Evolutionary conservation across 208 protist genomes (phyloP), one percentile per base, ranked within the genome.

Genomic region (Lotmaria passim): DNA sequence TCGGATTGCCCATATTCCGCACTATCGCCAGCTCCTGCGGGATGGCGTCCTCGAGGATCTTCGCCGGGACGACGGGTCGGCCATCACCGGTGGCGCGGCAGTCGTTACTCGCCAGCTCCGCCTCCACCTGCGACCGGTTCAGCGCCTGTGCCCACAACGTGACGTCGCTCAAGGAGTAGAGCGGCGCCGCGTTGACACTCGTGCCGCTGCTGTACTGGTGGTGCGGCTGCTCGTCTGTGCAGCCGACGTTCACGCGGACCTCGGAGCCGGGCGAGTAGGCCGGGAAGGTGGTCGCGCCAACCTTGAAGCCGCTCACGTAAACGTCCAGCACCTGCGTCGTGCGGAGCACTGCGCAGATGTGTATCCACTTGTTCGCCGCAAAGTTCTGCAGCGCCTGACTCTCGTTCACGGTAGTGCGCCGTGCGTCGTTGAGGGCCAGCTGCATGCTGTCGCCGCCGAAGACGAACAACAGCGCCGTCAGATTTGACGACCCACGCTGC

Each of bases 61-160:
- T 91, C 6, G 70, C 26, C 44, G 61, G 51, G 31, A 41, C 19
- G 19, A 63, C 26, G 24, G 23, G 34, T 0, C 47, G 41, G 41
- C 38, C 39, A 17, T 24, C 30, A 26, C 28, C 39, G 26, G 26
- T n/a, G 2, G 62, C 59, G 34, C 74, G 34, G 57, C 57, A 30
- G 50, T 76, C 69, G n/a, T 36, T 39, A 52, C 46, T 62, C 17
- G 85, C 86, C 14, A 89, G 28, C 59, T 88, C 73, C 23, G 85
- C 86, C 69, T 91, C 82, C 30, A 96, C 84, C 70, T 96, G 85
- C 5, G 75, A 55, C 21, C 47, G 47, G 24, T 71, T 90, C 41
- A 96, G 75, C 62, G 90, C 83, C 39, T 88, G 76, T 24, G 85
- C 86, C 87, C 87, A 96, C 5, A 96, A 17, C 17, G 61, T 56